These are phyloP conservation scores for Diplosphaera chodatii DNA, from an alignment of 139 green algal species.

Conservation along the genomic window DNA sequence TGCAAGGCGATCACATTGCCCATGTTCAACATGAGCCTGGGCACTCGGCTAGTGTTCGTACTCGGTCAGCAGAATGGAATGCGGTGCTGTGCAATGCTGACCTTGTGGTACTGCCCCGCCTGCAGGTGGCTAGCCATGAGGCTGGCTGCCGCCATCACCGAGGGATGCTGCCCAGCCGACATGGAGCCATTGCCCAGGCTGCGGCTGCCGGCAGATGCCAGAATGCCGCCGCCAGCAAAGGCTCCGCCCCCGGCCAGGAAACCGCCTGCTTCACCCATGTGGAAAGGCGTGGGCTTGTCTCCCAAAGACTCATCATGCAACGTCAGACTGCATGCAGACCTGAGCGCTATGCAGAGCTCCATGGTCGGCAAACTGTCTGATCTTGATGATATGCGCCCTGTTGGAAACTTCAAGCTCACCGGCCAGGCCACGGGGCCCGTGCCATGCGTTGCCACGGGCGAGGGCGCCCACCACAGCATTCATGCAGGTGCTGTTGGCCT, in stretches of 20 bases:
- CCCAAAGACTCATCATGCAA: too few species aligned
- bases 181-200: background rate
- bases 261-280: background rate
- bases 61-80: too few species aligned
- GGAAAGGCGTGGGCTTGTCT: too few species aligned
- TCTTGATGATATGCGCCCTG: too few species aligned
- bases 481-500: conserved; percentile 53
- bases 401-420: background rate
- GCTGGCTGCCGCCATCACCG: background rate
- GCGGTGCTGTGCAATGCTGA: too few species aligned
- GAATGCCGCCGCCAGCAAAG: background rate
- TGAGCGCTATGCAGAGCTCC: too few species aligned
- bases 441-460: conserved; percentile 21
- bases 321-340: too few species aligned
- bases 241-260: background rate
- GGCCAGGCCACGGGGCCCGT: background rate
- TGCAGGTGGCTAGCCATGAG: background rate
- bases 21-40: too few species aligned
- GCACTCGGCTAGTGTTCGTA: too few species aligned
- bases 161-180: background rate
- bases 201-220: background rate
- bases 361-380: too few species aligned
- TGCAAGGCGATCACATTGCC: too few species aligned
- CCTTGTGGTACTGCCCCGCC: background rate
- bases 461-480: conserved; percentile 65